These are phyloP conservation scores for Paramecium primaurelia DNA, from an alignment of 73 alveolate species.

Conservation along the genomic window DNA sequence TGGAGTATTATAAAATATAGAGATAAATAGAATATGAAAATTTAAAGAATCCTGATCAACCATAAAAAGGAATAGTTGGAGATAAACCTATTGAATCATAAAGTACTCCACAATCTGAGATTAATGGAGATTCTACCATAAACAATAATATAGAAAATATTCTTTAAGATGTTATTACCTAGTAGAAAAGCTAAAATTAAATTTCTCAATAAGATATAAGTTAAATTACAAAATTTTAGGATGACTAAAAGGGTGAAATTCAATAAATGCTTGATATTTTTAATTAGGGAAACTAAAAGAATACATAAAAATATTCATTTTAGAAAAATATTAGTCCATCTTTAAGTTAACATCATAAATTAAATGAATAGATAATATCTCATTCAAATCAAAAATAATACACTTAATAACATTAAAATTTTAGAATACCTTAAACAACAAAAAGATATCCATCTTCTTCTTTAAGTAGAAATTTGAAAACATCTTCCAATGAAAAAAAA, in stretches of 20 bases:
- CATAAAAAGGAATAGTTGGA: slow-evolving; percentile 59
- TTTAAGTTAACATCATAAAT: not conserved
- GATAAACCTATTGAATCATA: slow-evolving; percentile 31
- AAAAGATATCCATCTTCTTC: not conserved
- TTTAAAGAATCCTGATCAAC: slow-evolving; percentile 50
- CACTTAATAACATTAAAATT: not conserved
- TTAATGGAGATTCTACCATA: not conserved
- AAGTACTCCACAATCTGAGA: slow-evolving; percentile 25
- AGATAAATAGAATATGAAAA: slow-evolving; percentile 47
- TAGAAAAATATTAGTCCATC: not conserved
- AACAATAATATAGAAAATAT: not conserved
- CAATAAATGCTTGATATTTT: not conserved
- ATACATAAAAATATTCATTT: not conserved
- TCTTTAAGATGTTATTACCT: not conserved
- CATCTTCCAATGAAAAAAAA: not conserved
- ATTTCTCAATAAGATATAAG: not conserved
- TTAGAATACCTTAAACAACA: not conserved
- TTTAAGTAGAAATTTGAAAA: not conserved
- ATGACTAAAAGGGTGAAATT: not conserved
- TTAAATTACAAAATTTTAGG: not conserved
- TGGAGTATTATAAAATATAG: slow-evolving; percentile 46
- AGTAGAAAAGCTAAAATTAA: not conserved
- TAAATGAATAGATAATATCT: not conserved
- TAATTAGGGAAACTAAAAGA: not conserved
- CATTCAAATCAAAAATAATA: not conserved